Evolutionary conservation across 306 rosid species (phyloP), one percentile per base, ranked within the genome.

Genomic region (Luffa acutangula): DNA sequence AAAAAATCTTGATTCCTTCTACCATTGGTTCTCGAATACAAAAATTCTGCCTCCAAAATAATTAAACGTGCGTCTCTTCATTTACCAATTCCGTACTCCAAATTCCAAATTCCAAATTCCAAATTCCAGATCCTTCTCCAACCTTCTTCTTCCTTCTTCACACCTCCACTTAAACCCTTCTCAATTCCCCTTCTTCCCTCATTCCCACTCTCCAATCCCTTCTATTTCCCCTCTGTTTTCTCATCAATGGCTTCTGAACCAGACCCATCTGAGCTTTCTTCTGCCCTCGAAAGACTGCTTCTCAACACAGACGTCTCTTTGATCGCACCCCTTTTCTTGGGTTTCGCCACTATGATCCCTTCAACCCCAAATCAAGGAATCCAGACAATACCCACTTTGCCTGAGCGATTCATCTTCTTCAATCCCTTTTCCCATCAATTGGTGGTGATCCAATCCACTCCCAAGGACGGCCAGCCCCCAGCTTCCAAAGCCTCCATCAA

Each of bases 401-500:
- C 8, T 0, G 60, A 87, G 25, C 84, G 97, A 45, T 82, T 91
- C 53, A 83, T 94, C 82, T 82, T 91, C 87, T 76, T 91, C 70
- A 87, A 91, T 78, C 93, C 95, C 7, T 82, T 85, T 0, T 78
- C 88, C 3, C 97, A 89, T 31, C 85, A 82, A 5, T 83, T 88
- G 91, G 75, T 89, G 69, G 90, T 92, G 15, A 82, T 94, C 2
- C 92, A 91, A 12, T 93, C 90, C 3, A 80, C 81, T 36, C 80
- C 93, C 46, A 92, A 92, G 72, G 78, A 45, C 21, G 92, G 92
- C 42, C 90, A 51, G 7, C 92, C 93, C 0, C 98, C 98, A 18
- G 97, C 98, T 18, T 85, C 98, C 0, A 89, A 87, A 82, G 92
- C 91, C 11, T 91, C 97, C 6, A 85, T 92, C 0, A 88, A 88